Conservation (phyloP, 345 rosid species). For the Sisymbrium altissimum region DNA sequence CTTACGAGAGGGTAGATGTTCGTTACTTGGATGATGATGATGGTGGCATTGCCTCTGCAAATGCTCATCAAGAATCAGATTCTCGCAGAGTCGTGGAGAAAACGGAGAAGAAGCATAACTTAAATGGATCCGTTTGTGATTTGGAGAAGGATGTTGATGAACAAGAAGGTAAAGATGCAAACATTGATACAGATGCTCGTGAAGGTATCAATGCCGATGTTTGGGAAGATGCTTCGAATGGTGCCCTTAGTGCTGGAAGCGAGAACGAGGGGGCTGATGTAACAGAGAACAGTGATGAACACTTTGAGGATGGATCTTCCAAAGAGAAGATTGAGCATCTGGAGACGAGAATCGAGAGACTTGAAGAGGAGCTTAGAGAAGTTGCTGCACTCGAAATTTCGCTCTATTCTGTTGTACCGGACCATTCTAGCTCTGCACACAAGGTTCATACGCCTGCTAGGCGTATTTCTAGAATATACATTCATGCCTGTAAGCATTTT, state of each 20-base stretch:
- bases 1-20: constrained; percentile 52
- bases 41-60: too few relatives aligned
- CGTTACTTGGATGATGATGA: constrained; percentile 57
- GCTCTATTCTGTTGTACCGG: constrained; percentile 81
- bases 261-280: constrained; percentile 60
- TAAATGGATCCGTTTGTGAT: neutral
- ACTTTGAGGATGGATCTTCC: constrained; percentile 43
- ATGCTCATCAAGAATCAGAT: too few relatives aligned
- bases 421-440: constrained; percentile 87
- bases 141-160: constrained; percentile 45
- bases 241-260: constrained; percentile 51
- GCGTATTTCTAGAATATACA: constrained; percentile 83
- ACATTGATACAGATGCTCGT: constrained; percentile 27
- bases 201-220: constrained; percentile 30
- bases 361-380: constrained; percentile 93
- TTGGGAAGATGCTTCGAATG: constrained; percentile 62
- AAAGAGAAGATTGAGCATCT: constrained; percentile 56
- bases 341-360: constrained; percentile 73
- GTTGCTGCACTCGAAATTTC: constrained; percentile 96
- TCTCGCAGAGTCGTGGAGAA: constrained; percentile 12
- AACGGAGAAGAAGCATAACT: constrained; percentile 34
- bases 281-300: constrained; percentile 42
- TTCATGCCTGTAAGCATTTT: constrained; percentile 88
- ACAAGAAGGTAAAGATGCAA: constrained; percentile 26
- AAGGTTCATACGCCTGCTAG: constrained; percentile 95